These are phyloP conservation scores for Vicia faba DNA, from an alignment of 306 rosid genomes.

Conservation along the genomic window DNA sequence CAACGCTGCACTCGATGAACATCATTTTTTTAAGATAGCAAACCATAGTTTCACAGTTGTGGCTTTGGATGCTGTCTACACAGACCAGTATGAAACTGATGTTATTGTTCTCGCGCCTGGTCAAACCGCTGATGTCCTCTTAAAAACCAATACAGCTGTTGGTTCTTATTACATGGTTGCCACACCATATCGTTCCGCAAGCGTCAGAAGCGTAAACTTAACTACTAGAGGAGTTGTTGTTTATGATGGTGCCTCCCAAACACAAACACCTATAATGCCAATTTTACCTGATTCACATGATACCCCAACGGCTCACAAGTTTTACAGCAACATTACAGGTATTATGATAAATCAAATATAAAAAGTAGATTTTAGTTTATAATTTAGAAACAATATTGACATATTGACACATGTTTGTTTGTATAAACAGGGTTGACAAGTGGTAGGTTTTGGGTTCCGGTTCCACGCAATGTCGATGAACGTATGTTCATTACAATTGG, in stretches of 20 bases:
- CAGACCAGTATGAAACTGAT: slow-evolving; percentile 48
- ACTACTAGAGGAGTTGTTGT: slow-evolving; percentile 47
- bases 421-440: slow-evolving; percentile 32
- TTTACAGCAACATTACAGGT: slow-evolving; percentile 47
- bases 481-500: slow-evolving; percentile 58
- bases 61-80: slow-evolving; percentile 64
- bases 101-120: slow-evolving; percentile 55
- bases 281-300: slow-evolving; percentile 42
- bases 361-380: too few relatives aligned
- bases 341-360: too few relatives aligned
- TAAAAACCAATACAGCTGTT: slow-evolving; percentile 39
- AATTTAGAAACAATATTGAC: too few relatives aligned
- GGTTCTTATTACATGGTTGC: slow-evolving; percentile 72
- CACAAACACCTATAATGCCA: slow-evolving; percentile 48
- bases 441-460: slow-evolving; percentile 57
- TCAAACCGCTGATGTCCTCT: slow-evolving; percentile 62
- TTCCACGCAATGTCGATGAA: slow-evolving; percentile 52
- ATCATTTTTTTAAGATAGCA: slow-evolving; percentile 66
- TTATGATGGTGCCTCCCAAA: slow-evolving; percentile 36
- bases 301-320: slow-evolving; percentile 56
- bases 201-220: neutral
- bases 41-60: slow-evolving; percentile 66
- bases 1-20: slow-evolving; percentile 65
- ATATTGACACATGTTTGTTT: too few relatives aligned
- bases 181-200: neutral